phyloP scores from a whole-genome alignment of 331 rosid genomes.

The Ulmus americana region DNA sequence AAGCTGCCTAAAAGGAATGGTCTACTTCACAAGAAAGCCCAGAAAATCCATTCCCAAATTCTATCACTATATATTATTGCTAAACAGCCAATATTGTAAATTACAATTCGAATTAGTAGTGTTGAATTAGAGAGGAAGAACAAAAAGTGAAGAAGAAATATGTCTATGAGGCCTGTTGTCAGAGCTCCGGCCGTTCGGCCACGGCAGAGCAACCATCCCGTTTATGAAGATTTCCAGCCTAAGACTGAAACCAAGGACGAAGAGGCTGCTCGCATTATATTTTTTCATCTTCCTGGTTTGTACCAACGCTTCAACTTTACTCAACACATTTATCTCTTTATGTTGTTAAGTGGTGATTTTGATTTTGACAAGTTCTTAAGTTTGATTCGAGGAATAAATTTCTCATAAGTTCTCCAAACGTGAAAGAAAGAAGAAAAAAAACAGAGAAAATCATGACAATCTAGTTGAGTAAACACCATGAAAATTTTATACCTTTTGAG shows the following conservation, averaged over 20 bases:
- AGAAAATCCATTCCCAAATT: not conserved
- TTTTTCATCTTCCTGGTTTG: constrained; percentile 24
- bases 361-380: not conserved
- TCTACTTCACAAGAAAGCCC: constrained; percentile 33
- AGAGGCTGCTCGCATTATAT: constrained; percentile 12
- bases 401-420: no score
- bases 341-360: not conserved
- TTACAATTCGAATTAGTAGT: not conserved
- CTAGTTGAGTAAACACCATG: no score
- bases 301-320: not conserved
- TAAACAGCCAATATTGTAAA: not conserved
- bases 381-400: no score
- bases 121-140: not conserved
- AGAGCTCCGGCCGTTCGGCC: constrained; percentile 3
- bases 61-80: not conserved
- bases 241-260: constrained; percentile 15
- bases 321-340: not conserved
- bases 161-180: constrained; percentile 8
- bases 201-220: constrained; percentile 2
- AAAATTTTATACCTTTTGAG: no score
- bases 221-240: constrained; percentile 24
- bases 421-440: no score
- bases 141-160: not conserved
- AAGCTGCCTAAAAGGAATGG: constrained; percentile 37
- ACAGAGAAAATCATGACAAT: no score